These are phyloP conservation scores for Sarcodon aspratus DNA, from an alignment of 768 basidiomycete genomes.

Conservation along the genomic window DNA sequence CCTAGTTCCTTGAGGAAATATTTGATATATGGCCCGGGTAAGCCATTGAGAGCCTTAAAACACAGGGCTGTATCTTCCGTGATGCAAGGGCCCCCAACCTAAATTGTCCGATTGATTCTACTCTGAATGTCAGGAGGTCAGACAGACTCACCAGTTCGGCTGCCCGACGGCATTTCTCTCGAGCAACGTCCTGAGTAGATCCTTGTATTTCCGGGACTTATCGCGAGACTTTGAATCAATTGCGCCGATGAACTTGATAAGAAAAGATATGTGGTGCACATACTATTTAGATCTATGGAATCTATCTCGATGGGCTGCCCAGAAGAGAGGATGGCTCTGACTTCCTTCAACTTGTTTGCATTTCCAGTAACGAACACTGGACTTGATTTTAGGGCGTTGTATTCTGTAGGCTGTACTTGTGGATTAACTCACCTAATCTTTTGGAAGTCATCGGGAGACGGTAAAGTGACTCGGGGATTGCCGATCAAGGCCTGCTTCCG, in stretches of 20 bases:
- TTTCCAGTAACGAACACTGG: conserved; percentile 93
- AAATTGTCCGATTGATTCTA: not conserved
- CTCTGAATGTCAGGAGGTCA: not conserved
- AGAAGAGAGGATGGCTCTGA: conserved; percentile 66
- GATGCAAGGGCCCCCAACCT: conserved; percentile 45
- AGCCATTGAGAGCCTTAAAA: conserved; percentile 78
- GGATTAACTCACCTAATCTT: not conserved
- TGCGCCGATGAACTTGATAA: not conserved
- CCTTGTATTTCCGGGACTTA: conserved; percentile 93
- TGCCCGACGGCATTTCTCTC: conserved; percentile 76
- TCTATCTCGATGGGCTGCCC: conserved; percentile 67
- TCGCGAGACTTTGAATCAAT: not conserved
- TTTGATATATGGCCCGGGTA: conserved; percentile 98
- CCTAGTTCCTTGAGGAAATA: conserved; percentile 77
- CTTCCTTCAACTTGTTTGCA: conserved; percentile 84
- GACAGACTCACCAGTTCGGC: conserved; percentile 55
- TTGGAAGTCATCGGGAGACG: not conserved
- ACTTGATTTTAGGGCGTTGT: not conserved
- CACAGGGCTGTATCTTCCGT: conserved; percentile 95
- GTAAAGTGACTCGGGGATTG: not conserved
- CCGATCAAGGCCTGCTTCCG: not conserved
- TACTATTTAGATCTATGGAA: conserved; percentile 71
- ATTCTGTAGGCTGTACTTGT: not conserved
- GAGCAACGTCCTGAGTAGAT: conserved; percentile 81
- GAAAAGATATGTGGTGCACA: conserved; percentile 18